Percentiles rank a stretch among this genome's conserved stretches.
phyloP scores from a whole-genome alignment of 305 asterid species.

The Solanum hybrid region DNA sequence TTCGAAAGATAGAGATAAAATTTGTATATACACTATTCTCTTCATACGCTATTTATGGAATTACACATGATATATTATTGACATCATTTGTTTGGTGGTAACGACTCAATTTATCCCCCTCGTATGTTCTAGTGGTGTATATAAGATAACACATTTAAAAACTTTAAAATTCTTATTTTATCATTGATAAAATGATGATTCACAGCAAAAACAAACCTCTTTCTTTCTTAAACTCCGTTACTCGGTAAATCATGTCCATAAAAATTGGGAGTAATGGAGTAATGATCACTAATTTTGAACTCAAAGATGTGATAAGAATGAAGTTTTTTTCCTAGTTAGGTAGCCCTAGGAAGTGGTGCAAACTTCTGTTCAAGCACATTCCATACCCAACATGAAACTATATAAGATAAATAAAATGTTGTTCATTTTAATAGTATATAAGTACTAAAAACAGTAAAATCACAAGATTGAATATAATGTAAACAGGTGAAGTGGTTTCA shows the following conservation, averaged over 20 bases:
- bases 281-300: neutral
- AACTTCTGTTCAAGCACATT: slow-evolving; percentile 22
- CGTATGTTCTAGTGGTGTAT: neutral
- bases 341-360: slow-evolving; percentile 9
- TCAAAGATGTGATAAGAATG: neutral
- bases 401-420: neutral
- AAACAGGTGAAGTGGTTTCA: slow-evolving; percentile 28
- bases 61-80: neutral
- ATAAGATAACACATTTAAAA: neutral
- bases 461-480: slow-evolving; percentile 11
- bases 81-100: neutral
- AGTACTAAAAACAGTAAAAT: neutral
- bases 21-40: neutral
- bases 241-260: neutral
- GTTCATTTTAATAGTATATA: neutral
- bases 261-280: neutral
- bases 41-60: neutral
- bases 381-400: slow-evolving; percentile 3
- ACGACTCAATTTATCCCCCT: neutral
- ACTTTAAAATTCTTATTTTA: neutral
- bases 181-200: neutral
- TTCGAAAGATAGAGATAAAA: neutral
- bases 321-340: neutral
- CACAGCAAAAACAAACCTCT: rapidly evolving
- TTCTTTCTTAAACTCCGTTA: neutral